Percentiles rank a stretch among this genome's conserved stretches.
phyloP scores from a whole-genome alignment of 345 rosid genomes.

The Aquilaria yunnanensis region DNA sequence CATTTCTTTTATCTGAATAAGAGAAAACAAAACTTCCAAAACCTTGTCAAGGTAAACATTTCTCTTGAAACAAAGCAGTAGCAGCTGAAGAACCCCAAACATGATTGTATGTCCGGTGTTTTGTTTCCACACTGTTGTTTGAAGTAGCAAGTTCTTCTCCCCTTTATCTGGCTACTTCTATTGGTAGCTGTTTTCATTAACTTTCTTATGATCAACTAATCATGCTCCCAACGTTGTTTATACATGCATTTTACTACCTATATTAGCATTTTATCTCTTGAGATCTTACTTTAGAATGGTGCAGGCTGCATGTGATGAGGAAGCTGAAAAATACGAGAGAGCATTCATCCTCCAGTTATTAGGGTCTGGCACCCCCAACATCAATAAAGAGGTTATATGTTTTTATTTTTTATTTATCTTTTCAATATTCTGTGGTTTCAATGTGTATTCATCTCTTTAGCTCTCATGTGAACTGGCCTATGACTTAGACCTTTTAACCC shows the following conservation, averaged over 20 bases:
- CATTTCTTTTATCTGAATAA: too few relatives aligned
- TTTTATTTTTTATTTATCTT: not conserved
- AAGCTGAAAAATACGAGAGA: constrained; percentile 65
- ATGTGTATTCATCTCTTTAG: not conserved
- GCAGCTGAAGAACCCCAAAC: too few relatives aligned
- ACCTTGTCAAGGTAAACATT: too few relatives aligned
- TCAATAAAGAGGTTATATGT: constrained; percentile 53
- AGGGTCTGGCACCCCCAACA: constrained; percentile 37
- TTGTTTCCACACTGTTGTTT: too few relatives aligned
- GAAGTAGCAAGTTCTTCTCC: too few relatives aligned
- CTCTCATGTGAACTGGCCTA: not conserved
- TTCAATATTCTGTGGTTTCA: not conserved
- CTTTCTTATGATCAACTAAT: not conserved
- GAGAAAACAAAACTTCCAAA: too few relatives aligned
- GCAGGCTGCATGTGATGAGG: constrained; percentile 76
- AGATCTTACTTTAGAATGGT: constrained; percentile 9
- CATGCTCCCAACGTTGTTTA: not conserved
- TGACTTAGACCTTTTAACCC: not conserved
- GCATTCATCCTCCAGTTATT: constrained; percentile 80
- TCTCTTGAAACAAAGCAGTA: too few relatives aligned
- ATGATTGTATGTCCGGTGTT: too few relatives aligned
- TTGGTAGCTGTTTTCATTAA: too few relatives aligned
- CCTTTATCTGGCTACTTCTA: too few relatives aligned
- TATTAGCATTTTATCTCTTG: not conserved
- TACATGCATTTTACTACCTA: not conserved